A percentile compares a stretch with the other conserved stretches of the same genome.
phyloP scores from a whole-genome alignment of 1,284 basidiomycete species.

The Coniophora puteana region DNA sequence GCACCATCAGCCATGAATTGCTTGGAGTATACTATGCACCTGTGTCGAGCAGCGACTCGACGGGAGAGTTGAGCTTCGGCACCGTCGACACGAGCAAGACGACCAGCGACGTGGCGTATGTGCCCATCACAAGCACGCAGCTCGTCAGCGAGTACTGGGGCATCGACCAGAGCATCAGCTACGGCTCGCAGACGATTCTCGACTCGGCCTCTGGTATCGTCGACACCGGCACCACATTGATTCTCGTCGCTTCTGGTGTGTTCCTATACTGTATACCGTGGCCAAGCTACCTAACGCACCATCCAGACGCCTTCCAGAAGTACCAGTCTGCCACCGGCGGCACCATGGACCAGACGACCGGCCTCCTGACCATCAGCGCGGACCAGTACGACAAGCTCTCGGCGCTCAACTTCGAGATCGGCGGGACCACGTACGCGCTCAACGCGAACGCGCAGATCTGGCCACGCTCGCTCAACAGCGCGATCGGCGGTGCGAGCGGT shows the following conservation, averaged over 20 bases:
- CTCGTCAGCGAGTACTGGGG: conserved; percentile 59
- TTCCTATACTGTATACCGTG: not conserved
- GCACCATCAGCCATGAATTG: conserved; percentile 23
- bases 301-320: conserved; percentile 9
- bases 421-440: conserved; percentile 34
- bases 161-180: conserved; percentile 55
- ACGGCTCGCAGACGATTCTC: conserved; percentile 45
- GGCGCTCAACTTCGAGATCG: conserved; percentile 8
- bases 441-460: conserved; percentile 47
- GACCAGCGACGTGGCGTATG: conserved; percentile 41
- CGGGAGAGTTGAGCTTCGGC: conserved; percentile 47
- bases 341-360: conserved; percentile 5
- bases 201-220: conserved; percentile 53
- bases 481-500: too few relatives aligned
- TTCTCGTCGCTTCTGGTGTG: conserved; percentile 34
- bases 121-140: conserved; percentile 42
- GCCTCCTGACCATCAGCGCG: conserved; percentile 8
- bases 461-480: too few relatives aligned
- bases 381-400: conserved; percentile 3
- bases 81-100: conserved; percentile 45
- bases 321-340: conserved; percentile 6
- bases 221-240: conserved; percentile 46
- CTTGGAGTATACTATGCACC: conserved; percentile 40
- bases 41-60: conserved; percentile 18
- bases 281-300: too few relatives aligned